Evolutionary conservation across 306 rosid species (phyloP), one percentile per base, ranked within the genome.

Genomic region (Glycine soja): DNA sequence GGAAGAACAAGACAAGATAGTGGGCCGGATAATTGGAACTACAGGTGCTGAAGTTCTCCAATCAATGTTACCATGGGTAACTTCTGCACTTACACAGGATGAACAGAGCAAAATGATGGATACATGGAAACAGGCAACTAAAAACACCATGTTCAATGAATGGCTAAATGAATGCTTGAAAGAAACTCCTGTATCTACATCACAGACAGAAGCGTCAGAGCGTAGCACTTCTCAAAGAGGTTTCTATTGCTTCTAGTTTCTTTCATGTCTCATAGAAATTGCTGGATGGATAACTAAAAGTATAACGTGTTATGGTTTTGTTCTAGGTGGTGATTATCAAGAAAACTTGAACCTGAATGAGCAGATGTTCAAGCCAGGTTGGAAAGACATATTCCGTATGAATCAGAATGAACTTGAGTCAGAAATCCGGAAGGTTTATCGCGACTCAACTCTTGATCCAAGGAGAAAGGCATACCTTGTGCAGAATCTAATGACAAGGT

Each of bases 361-460:
- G 81, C 98, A 92, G 90, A 96, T 92, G 99, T 96, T 96, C 89
- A 96, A 88, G 89, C 99, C 99, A 50, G 99, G 99, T 69, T 96
- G 99, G 99, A 96, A 96, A 86, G 99, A 96, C 88, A 96, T 96
- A 84, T 96, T 96, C 76, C 97, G 99, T 63, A 96, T 96, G 99
- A 96, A 96, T 78, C 94, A 96, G 87, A 92, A 87, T 92, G 99
- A 96, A 84, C 94, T 96, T 68, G 99, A 93, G 81, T 88, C 98
- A 73, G 99, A 96, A 90, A 93, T 93, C 82, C 89, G 99, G 84
- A 93, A 96, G 88, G 99, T 96, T 69, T 93, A 96, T 87, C 94
- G 90, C 59, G 99, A 96, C 66, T 90, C 83, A 12, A 88, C 98
- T 75, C 99, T 96, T 83, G 99, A 96, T 90, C 99, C 99, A 38